These are phyloP conservation scores for Rhododendron kiyosumense DNA, from an alignment of 148 eudicot species.

Conservation along the genomic window DNA sequence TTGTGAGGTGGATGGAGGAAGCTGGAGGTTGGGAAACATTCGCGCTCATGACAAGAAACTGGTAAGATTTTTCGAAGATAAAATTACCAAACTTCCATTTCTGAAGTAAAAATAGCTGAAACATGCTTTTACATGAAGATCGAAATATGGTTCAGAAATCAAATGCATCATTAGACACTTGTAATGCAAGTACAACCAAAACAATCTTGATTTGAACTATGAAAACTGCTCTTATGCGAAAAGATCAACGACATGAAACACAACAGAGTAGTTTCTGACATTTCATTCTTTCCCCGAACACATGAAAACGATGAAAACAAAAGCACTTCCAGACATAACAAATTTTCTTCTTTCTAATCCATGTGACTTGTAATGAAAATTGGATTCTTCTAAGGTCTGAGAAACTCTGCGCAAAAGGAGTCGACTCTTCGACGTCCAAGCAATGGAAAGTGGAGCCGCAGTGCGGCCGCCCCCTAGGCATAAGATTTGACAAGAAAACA, in stretches of 20 bases:
- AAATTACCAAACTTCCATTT: not conserved
- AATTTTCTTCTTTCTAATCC: not conserved
- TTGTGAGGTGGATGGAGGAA: constrained; percentile 77
- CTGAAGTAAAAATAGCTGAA: not conserved
- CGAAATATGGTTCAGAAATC: not conserved
- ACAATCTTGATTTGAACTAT: not conserved
- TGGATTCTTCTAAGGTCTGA: constrained; percentile 46
- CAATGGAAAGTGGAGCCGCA: constrained; percentile 61
- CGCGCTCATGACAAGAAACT: constrained; percentile 58
- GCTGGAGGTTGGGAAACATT: constrained; percentile 75
- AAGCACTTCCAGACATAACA: not conserved
- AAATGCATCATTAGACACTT: too few species aligned
- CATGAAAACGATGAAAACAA: not conserved
- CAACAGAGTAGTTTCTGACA: not conserved
- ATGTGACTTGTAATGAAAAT: not conserved
- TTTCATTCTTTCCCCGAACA: not conserved
- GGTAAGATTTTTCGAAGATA: constrained; percentile 32
- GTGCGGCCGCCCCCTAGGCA: constrained; percentile 88
- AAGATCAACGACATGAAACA: not conserved
- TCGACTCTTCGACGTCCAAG: constrained; percentile 64
- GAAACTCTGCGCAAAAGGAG: constrained; percentile 62
- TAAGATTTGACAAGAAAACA: constrained; percentile 51
- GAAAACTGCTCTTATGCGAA: not conserved
- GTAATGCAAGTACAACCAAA: not conserved
- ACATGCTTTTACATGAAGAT: not conserved